A percentile compares a stretch with the other conserved stretches of the same genome.
Conservation (phyloP, 192 early-diverging fungal species). For the Coemansia sp. region DNA sequence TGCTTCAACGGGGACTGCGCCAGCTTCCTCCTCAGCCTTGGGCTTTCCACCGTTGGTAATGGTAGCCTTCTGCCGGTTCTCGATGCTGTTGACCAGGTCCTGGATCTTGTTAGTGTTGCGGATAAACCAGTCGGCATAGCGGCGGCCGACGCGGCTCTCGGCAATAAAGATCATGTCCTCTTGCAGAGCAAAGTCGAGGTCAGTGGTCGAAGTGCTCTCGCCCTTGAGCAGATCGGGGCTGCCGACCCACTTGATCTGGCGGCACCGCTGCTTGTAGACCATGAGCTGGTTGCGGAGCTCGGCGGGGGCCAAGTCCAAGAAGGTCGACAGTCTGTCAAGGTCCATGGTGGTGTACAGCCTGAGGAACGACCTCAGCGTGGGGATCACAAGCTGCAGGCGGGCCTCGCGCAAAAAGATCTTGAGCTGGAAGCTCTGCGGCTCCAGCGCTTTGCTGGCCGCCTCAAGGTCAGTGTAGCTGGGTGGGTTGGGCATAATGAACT, state of each 20-base stretch:
- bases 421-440: conserved; percentile 77
- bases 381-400: conserved; percentile 77
- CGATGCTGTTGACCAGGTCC: conserved; percentile 45
- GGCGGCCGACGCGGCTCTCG: conserved; percentile 89
- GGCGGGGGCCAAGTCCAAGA: conserved; percentile 81
- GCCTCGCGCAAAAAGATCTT: conserved; percentile 86
- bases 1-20: background rate
- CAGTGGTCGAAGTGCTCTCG: conserved; percentile 75
- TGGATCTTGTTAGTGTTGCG: conserved; percentile 88
- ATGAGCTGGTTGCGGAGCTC: conserved; percentile 84
- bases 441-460: conserved; percentile 17
- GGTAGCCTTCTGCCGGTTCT: conserved; percentile 39
- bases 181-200: conserved; percentile 92
- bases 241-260: conserved; percentile 79
- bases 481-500: conserved; percentile 89
- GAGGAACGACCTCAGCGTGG: conserved; percentile 89
- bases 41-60: conserved; percentile 27
- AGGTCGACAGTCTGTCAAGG: conserved; percentile 81
- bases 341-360: conserved; percentile 95
- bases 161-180: conserved; percentile 94
- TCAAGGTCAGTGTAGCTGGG: conserved; percentile 74
- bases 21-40: conserved; percentile 12
- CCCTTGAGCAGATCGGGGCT: conserved; percentile 81
- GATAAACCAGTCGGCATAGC: conserved; percentile 95
- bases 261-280: conserved; percentile 91